Percentiles rank a stretch among this genome's conserved stretches.
These are phyloP conservation scores for Backusella morwellensis DNA, from an alignment of 192 early-diverging fungal genomes.

Conservation along the genomic window DNA sequence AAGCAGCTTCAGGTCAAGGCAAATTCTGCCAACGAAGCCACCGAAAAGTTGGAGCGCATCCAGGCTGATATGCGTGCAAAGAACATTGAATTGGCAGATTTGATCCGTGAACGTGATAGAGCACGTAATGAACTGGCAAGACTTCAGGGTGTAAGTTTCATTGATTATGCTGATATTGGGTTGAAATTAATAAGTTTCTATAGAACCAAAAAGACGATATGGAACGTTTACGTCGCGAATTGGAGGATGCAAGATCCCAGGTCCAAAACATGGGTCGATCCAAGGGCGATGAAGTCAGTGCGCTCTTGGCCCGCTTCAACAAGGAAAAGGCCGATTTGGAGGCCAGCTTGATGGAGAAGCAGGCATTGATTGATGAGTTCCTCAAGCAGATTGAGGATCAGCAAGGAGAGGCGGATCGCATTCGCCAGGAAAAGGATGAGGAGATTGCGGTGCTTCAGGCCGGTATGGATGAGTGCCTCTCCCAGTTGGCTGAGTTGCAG, in stretches of 20 bases:
- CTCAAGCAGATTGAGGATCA: constrained; percentile 32
- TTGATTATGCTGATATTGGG: neutral
- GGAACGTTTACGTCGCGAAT: constrained; percentile 71
- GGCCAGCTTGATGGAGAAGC: constrained; percentile 43
- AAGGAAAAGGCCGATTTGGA: constrained; percentile 83
- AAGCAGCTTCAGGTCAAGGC: constrained; percentile 81
- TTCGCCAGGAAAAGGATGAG: constrained; percentile 67
- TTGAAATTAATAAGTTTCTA: neutral
- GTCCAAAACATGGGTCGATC: constrained; percentile 74
- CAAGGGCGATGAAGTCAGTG: constrained; percentile 82
- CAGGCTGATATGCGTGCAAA: constrained; percentile 67
- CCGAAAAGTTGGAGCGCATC: constrained; percentile 78
- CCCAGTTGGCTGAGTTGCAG: constrained; percentile 71
- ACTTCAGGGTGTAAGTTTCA: constrained; percentile 47
- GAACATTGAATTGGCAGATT: constrained; percentile 79
- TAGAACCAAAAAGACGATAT: constrained; percentile 84
- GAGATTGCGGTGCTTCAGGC: constrained; percentile 77
- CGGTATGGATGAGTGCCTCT: constrained; percentile 79
- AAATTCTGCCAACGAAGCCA: constrained; percentile 82
- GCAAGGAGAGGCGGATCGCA: constrained; percentile 38
- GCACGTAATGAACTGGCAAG: constrained; percentile 79
- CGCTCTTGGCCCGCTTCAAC: constrained; percentile 79
- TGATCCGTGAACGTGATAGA: constrained; percentile 89
- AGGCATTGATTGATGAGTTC: constrained; percentile 45
- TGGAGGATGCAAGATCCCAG: constrained; percentile 74